phyloP scores from a whole-genome alignment of 1,284 basidiomycete genomes.

The Trichosporon sp. region DNA sequence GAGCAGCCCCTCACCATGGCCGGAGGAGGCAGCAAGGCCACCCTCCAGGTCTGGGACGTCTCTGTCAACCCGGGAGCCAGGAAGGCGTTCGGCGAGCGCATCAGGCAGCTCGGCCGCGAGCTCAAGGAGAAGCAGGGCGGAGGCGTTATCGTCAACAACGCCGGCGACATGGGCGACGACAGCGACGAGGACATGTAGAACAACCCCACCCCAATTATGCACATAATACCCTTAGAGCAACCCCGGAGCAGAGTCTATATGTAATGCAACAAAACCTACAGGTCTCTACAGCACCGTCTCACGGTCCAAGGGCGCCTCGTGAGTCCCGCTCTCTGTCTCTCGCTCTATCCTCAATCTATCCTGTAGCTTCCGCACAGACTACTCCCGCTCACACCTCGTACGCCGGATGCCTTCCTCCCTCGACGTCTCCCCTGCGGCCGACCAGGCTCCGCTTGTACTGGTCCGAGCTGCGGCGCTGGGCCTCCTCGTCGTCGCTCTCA shows the following conservation, averaged over 20 bases:
- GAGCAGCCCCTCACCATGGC: constrained; percentile 85
- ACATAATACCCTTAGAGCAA: constrained; percentile 8
- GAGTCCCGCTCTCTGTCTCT: not conserved
- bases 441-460: constrained; percentile 22
- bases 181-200: constrained; percentile 60
- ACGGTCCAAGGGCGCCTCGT: not conserved
- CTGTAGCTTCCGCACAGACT: not conserved
- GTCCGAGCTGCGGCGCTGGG: constrained; percentile 22
- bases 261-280: constrained; percentile 18
- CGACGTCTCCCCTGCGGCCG: constrained; percentile 33
- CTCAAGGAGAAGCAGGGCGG: constrained; percentile 64
- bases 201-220: not conserved
- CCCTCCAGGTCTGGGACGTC: constrained; percentile 92
- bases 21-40: constrained; percentile 89
- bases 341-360: constrained; percentile 8
- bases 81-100: constrained; percentile 74
- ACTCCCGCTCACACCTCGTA: constrained; percentile 33
- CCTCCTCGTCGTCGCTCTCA: constrained; percentile 46
- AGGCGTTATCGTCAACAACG: constrained; percentile 69
- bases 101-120: constrained; percentile 68
- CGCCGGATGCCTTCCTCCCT: constrained; percentile 45
- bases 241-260: not conserved
- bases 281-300: not conserved
- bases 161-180: constrained; percentile 70
- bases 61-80: constrained; percentile 74